Conservation (phyloP, 2,329 filamentous ascomycete genomes). For the Talaromyces pinophilus region DNA sequence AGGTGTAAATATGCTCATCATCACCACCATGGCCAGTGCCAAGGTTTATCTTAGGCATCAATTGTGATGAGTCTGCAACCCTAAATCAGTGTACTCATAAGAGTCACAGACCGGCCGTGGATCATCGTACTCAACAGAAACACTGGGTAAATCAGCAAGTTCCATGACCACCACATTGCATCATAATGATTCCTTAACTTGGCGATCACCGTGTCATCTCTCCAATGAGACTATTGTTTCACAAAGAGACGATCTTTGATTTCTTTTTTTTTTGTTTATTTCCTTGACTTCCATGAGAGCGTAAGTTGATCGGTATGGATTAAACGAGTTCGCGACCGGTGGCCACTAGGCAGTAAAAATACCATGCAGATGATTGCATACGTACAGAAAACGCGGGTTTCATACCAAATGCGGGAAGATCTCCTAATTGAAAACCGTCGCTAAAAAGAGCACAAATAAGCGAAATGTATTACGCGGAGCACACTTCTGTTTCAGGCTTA, state of each 20-base stretch:
- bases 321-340: not conserved
- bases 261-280: not conserved
- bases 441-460: slow-evolving; percentile 8
- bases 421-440: slow-evolving; percentile 9
- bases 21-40: not conserved
- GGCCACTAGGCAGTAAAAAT: not conserved
- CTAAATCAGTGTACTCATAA: not conserved
- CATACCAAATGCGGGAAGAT: slow-evolving; percentile 14
- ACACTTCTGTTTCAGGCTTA: not conserved
- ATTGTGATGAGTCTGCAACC: not conserved
- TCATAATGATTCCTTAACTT: not conserved
- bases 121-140: not conserved
- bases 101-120: not conserved
- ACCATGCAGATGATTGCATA: slow-evolving; percentile 4
- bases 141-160: not conserved
- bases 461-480: slow-evolving; percentile 5
- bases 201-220: not conserved
- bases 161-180: not conserved
- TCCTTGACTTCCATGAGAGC: not conserved
- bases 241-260: slow-evolving; percentile 15
- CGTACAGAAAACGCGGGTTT: slow-evolving; percentile 11
- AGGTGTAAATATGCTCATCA: not conserved
- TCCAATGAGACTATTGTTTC: slow-evolving; percentile 12
- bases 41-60: not conserved
- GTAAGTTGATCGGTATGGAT: slow-evolving; percentile 1